These are phyloP conservation scores for Allium fistulosum DNA, from an alignment of 106 monocot species.

Conservation along the genomic window DNA sequence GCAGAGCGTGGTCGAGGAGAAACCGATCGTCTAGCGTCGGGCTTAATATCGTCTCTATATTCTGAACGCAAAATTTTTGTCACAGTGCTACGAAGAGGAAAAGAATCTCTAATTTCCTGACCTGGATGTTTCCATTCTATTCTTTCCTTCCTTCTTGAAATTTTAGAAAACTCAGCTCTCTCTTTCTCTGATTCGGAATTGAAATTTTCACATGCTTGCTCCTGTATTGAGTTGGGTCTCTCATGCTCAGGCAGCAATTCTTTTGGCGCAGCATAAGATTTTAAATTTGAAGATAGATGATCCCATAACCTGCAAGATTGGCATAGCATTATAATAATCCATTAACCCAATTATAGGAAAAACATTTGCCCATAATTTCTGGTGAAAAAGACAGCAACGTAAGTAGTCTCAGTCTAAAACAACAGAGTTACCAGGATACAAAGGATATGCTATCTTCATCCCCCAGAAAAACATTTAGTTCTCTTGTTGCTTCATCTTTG, in stretches of 20 bases:
- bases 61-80: constrained; percentile 24
- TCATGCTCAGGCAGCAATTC: constrained; percentile 8
- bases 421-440: constrained; percentile 9
- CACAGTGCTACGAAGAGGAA: constrained; percentile 54
- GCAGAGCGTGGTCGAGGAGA: constrained; percentile 4
- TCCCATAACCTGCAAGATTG: constrained; percentile 52
- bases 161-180: constrained; percentile 23
- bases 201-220: constrained; percentile 3
- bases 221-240: constrained; percentile 11
- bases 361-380: too few relatives aligned
- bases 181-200: constrained; percentile 35
- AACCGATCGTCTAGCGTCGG: constrained; percentile 20
- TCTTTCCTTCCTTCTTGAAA: constrained; percentile 39
- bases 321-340: too few relatives aligned
- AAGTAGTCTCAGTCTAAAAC: background rate
- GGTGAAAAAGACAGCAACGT: too few relatives aligned
- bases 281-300: constrained; percentile 48
- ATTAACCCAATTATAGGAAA: too few relatives aligned
- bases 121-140: constrained; percentile 57
- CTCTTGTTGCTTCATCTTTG: constrained; percentile 57
- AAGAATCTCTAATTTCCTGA: constrained; percentile 23
- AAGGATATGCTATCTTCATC: constrained; percentile 53
- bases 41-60: constrained; percentile 12
- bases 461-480: constrained; percentile 68
- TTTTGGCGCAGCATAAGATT: constrained; percentile 33